Evolutionary conservation across 83 land plant genomes (phyloP), one percentile per base, ranked within the genome.

Genomic region (Picea abies): DNA sequence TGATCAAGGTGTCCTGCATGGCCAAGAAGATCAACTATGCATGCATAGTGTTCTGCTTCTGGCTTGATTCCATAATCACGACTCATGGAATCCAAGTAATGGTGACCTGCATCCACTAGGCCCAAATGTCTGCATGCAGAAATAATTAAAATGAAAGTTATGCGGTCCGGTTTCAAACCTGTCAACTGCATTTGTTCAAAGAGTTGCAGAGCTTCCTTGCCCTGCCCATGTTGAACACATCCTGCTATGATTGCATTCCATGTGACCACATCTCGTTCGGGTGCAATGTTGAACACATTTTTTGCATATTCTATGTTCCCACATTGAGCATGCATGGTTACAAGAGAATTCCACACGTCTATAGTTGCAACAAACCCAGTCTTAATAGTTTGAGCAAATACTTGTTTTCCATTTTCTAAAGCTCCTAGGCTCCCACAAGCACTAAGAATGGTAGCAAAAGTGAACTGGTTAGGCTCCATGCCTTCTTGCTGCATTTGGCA

Each of bases 1-100:
- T 87, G 81, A 75, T 76, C 84, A n/a, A 85, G 78, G 49, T 76
- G 75, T 15, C 87, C 88, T 17, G 79, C 83, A 32, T 84, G 83
- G 63, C 88, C 66, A 25, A 85, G 88, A 65, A 87, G 80, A 81
- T 87, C 89, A 20, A 87, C 88, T 81, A 87, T 65, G 88, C 87
- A 85, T 14, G 81, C 60, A 81, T 44, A 87, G 79, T 87, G 89
- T 83, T 87, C 87, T 19, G 63, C 19, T 20, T 60, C 69, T 39
- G 89, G 89, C 4, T 49, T 4, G 19, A 87, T 75, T 11, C 66
- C 63, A 60, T 85, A 79, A 61, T 75, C 49, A 29, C 71, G 71
- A 14, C 3, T 41, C 89, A 85, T 87, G 60, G 70, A 69, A 78
- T 81, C 47, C 47, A 87, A 87, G 67, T 81, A 85, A 25, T 14